Base-by-base conservation (phyloP, 169 alveolate genomes). In the Plasmodium gaboni region DNA sequence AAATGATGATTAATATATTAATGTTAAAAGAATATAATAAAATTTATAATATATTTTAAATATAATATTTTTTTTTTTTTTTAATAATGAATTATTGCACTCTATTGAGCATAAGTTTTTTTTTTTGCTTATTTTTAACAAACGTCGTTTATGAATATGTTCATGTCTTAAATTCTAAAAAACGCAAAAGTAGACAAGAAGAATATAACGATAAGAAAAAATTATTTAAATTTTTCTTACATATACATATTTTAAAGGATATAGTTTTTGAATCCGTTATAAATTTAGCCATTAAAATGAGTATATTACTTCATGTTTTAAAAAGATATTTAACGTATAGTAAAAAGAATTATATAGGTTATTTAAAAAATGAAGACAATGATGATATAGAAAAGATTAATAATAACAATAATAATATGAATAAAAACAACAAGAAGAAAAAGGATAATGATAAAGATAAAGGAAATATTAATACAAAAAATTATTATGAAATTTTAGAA, bases 111-210 rank as follows among this genome's bases (percentile, higher is more conserved):
- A 13, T 26, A 13, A 12, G 28, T 12, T 3, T 80, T 48, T 64
- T 80, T 17, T 19, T 48, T 8, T 7, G 51, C 6, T 22, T 80
- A 24, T 80, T 80, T 19, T 28, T 46, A 19, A 51, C 51, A 1
- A 80, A 68, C 26, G 15, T 67, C 8, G 51, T 80, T 13, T 67
- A 51, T 38, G 90, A 53, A 53, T 80, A 80, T 60, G 57, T 80
- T 6, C 64, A 80, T 53, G 69, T 67, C 7, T 67, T 51, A 15
- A 65, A 65, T 60, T 53, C 83, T 1, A 38, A 65, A 55, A 80
- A 50, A 60, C 38, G 19, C 10, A 51, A 55, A 28, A 22, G 6
- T 59, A 80, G 32, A 15, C 48, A 50, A 48, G 44, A 64, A 63
- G 38, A 12, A 15, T 26, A 9, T 13, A 65, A 26, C 8, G 48